phyloP scores from a whole-genome alignment of 2,329 filamentous ascomycete genomes.

The Ceratocystis variospora region DNA sequence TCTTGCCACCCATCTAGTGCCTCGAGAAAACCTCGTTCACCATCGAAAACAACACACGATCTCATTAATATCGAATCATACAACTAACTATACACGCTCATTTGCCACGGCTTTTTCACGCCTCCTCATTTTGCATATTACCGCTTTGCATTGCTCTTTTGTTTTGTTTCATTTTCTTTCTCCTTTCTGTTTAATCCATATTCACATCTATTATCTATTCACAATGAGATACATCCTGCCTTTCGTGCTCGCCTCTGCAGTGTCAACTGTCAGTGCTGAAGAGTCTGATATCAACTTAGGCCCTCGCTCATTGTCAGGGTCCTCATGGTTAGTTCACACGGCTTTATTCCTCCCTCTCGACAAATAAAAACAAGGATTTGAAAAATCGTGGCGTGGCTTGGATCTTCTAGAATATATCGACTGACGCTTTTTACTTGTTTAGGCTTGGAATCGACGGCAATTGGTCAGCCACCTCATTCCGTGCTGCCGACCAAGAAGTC shows the following conservation, averaged over 20 bases:
- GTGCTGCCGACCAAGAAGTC: slow-evolving; percentile 34
- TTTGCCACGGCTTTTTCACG: not conserved
- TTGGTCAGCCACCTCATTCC: slow-evolving; percentile 57
- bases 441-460: slow-evolving; percentile 53
- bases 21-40: not conserved
- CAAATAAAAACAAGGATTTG: too few relatives aligned
- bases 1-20: slow-evolving; percentile 5
- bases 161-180: not conserved
- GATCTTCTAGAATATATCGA: not conserved
- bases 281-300: not conserved
- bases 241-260: slow-evolving; percentile 6
- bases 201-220: not conserved
- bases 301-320: slow-evolving; percentile 14
- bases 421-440: not conserved
- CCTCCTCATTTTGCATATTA: not conserved
- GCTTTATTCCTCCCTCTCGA: too few relatives aligned
- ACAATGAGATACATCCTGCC: slow-evolving; percentile 9
- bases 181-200: not conserved
- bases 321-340: slow-evolving; percentile 12
- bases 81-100: not conserved
- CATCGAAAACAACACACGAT: not conserved
- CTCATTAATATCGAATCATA: slow-evolving; percentile 4
- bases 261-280: not conserved
- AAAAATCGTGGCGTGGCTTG: not conserved
- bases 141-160: slow-evolving; percentile 3